A percentile compares a stretch with the other conserved stretches of the same genome.
phyloP scores from a whole-genome alignment of 2,329 filamentous ascomycete species.

The Epichloe scottii region DNA sequence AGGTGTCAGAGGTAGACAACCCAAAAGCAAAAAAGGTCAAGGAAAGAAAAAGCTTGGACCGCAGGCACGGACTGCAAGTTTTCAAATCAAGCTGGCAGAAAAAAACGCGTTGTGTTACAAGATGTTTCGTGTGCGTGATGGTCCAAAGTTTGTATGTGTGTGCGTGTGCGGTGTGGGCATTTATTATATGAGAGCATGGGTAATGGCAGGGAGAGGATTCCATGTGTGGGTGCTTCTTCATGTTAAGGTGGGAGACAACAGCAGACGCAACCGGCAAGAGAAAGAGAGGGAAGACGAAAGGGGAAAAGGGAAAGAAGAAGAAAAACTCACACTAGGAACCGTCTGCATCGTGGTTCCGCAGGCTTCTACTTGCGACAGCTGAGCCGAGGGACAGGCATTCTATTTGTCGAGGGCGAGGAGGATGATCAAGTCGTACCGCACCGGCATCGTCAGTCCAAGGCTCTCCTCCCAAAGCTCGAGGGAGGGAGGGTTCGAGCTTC shows the following conservation, averaged over 20 bases:
- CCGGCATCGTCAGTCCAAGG: constrained; percentile 9
- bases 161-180: neutral
- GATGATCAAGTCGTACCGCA: constrained; percentile 1
- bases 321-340: constrained; percentile 35
- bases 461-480: neutral
- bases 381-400: constrained; percentile 24
- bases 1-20: constrained; percentile 8
- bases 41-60: neutral
- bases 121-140: neutral
- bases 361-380: constrained; percentile 26
- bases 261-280: neutral
- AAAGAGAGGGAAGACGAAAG: neutral
- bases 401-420: constrained; percentile 16
- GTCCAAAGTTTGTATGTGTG: neutral
- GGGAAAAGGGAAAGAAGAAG: neutral
- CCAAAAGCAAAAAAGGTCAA: neutral
- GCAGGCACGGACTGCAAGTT: neutral
- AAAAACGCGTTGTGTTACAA: constrained; percentile 2
- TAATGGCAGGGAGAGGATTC: neutral
- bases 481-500: neutral
- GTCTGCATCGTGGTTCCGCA: constrained; percentile 37
- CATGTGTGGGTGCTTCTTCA: neutral
- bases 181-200: too few species aligned
- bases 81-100: constrained; percentile 1
- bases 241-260: neutral